Evolutionary conservation across 2,329 filamentous ascomycete genomes (phyloP).

Genomic region (Aspergillaceae sp.): DNA sequence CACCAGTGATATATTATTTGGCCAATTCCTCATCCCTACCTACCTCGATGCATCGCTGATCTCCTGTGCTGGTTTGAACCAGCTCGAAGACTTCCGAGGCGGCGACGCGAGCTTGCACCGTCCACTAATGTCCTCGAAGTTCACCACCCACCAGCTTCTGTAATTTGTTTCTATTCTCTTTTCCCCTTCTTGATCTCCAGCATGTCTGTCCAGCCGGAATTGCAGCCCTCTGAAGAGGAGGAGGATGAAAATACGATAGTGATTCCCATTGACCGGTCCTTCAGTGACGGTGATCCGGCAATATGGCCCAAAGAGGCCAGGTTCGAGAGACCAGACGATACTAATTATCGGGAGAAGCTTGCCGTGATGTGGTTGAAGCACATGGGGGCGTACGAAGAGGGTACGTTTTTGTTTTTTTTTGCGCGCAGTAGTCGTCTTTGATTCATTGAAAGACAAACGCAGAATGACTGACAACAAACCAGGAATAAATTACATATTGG

Average conservation of each 20-base stretch:
- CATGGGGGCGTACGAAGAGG: constrained; percentile 28
- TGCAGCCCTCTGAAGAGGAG: constrained; percentile 8
- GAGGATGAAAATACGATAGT: constrained; percentile 13
- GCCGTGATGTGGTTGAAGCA: constrained; percentile 42
- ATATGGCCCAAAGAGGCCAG: constrained; percentile 30
- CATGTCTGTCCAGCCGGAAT: background rate
- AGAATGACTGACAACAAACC: background rate
- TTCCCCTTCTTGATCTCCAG: background rate
- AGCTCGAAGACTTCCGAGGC: background rate
- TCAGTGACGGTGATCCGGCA: constrained; percentile 31
- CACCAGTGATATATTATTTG: background rate
- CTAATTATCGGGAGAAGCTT: constrained; percentile 40
- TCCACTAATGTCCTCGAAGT: too few relatives aligned
- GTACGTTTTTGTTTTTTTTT: constrained; percentile 17
- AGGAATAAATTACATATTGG: constrained; percentile 44
- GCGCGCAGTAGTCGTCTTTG: too few relatives aligned
- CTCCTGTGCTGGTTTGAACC: background rate
- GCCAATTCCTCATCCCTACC: background rate
- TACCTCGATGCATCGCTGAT: background rate
- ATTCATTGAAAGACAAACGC: too few relatives aligned
- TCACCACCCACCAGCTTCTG: background rate
- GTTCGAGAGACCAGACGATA: constrained; percentile 32
- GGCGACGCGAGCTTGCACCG: too few relatives aligned
- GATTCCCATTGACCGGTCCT: constrained; percentile 24
- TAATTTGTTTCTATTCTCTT: background rate